phyloP scores from a whole-genome alignment of 768 basidiomycete genomes.

The Suillus occidentalis region DNA sequence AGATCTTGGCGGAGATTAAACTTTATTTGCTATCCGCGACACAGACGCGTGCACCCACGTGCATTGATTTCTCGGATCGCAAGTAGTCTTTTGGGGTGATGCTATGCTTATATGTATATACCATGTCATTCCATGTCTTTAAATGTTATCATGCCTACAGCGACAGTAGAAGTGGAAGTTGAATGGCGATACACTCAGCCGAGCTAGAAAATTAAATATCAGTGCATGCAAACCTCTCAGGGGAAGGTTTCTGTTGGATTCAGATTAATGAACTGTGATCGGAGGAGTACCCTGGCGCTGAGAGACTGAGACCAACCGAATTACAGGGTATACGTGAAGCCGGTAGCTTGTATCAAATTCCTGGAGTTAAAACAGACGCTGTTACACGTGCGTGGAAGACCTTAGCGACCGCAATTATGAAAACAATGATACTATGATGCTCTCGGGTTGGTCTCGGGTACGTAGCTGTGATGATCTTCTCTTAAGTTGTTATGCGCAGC shows the following conservation, averaged over 20 bases:
- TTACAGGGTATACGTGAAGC: not conserved
- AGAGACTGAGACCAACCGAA: not conserved
- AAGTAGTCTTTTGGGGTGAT: not conserved
- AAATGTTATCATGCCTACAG: not conserved
- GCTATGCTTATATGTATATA: not conserved
- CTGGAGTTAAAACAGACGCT: not conserved
- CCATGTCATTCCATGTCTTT: not conserved
- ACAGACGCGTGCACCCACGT: conserved; percentile 4
- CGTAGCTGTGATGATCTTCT: not conserved
- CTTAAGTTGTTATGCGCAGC: not conserved
- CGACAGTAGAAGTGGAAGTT: not conserved
- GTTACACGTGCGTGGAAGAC: not conserved
- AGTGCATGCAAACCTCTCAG: not conserved
- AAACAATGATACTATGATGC: not conserved
- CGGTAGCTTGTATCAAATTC: not conserved
- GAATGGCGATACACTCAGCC: not conserved
- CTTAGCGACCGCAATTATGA: not conserved
- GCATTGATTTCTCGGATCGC: not conserved
- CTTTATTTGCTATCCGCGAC: conserved; percentile 5
- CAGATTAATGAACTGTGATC: conserved; percentile 1
- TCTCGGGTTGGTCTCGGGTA: not conserved
- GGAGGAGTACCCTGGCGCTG: not conserved
- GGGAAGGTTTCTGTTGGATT: not conserved
- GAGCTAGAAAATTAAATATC: not conserved
- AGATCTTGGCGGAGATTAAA: conserved; percentile 17